A percentile compares a stretch with the other conserved stretches of the same genome.
phyloP scores from a whole-genome alignment of 768 basidiomycete genomes.

The Gloeostereum incarnatum region DNA sequence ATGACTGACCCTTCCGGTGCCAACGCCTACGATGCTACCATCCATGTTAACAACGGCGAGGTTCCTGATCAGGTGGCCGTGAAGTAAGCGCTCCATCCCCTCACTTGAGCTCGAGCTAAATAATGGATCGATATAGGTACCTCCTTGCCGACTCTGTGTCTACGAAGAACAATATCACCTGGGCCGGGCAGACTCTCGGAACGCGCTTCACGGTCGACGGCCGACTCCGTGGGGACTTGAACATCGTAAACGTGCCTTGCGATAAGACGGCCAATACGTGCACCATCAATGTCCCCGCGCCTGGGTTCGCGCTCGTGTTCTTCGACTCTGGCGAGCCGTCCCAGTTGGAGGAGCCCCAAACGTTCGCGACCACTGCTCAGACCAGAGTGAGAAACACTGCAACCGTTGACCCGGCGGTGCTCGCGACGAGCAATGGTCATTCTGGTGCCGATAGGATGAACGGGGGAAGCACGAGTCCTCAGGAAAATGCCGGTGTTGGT shows the following conservation, averaged over 20 bases:
- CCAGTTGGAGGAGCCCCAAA: constrained; percentile 23
- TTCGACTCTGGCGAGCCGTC: constrained; percentile 29
- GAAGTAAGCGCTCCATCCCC: too few species aligned
- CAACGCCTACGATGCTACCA: constrained; percentile 39
- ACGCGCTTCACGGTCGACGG: constrained; percentile 59
- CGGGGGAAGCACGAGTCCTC: constrained; percentile 18
- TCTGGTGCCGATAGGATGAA: constrained; percentile 11
- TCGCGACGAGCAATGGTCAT: constrained; percentile 31
- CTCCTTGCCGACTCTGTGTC: constrained; percentile 45
- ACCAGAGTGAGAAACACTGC: constrained; percentile 19
- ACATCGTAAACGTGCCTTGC: constrained; percentile 53
- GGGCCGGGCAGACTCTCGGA: constrained; percentile 73
- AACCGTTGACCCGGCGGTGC: constrained; percentile 21
- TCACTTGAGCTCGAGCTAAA: too few species aligned
- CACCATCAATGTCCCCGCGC: constrained; percentile 53
- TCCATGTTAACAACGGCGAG: constrained; percentile 31
- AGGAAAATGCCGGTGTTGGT: constrained; percentile 6
- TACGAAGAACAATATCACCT: constrained; percentile 58
- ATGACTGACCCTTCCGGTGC: constrained; percentile 50
- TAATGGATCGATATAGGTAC: constrained; percentile 34
- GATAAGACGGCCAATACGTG: constrained; percentile 42
- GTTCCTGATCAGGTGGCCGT: constrained; percentile 43
- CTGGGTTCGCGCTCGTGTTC: constrained; percentile 71
- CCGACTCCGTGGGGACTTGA: constrained; percentile 42
- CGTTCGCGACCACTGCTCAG: constrained; percentile 43